These are phyloP conservation scores for Brettanomyces nanus DNA, from an alignment of 805 yeast species.

Conservation along the genomic window DNA sequence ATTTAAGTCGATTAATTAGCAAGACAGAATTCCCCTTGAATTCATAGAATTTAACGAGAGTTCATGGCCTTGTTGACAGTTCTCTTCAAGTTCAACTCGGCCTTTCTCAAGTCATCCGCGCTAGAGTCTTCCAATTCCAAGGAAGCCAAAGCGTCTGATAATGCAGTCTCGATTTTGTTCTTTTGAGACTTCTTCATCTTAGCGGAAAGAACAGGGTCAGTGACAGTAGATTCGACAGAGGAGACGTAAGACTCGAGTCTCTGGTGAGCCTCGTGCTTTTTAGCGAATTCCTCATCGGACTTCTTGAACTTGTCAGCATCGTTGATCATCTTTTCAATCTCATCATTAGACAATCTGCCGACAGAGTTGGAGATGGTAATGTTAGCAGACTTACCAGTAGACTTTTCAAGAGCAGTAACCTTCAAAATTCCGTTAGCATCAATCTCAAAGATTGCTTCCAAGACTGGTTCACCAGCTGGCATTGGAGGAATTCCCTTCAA, in stretches of 20 bases:
- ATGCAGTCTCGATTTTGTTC: conserved; percentile 96
- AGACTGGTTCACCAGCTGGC: conserved; percentile 98
- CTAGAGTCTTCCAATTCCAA: conserved; percentile 93
- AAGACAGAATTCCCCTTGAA: not conserved
- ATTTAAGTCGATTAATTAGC: not conserved
- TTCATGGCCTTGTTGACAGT: conserved; percentile 99
- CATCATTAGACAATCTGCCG: conserved; percentile 95
- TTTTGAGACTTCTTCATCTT: conserved; percentile 96
- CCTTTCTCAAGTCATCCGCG: conserved; percentile 98
- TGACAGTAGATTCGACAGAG: conserved; percentile 89
- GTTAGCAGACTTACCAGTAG: conserved; percentile 97
- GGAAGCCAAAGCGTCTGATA: conserved; percentile 97
- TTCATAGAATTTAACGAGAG: conserved; percentile 66
- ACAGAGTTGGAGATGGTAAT: conserved; percentile 98
- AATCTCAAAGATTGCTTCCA: conserved; percentile 97
- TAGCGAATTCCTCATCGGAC: conserved; percentile 98
- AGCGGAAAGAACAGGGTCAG: conserved; percentile 97
- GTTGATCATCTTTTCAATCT: conserved; percentile 96
- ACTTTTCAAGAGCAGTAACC: conserved; percentile 98
- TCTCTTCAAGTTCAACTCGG: conserved; percentile 98
- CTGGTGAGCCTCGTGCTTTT: conserved; percentile 98
- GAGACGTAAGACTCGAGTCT: conserved; percentile 98
- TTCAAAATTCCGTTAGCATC: conserved; percentile 99
- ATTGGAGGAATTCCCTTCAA: conserved; percentile 96
- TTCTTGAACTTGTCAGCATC: conserved; percentile 99